Conservation (phyloP, 192 early-diverging fungal species). For the Backusella tarrabulga region DNA sequence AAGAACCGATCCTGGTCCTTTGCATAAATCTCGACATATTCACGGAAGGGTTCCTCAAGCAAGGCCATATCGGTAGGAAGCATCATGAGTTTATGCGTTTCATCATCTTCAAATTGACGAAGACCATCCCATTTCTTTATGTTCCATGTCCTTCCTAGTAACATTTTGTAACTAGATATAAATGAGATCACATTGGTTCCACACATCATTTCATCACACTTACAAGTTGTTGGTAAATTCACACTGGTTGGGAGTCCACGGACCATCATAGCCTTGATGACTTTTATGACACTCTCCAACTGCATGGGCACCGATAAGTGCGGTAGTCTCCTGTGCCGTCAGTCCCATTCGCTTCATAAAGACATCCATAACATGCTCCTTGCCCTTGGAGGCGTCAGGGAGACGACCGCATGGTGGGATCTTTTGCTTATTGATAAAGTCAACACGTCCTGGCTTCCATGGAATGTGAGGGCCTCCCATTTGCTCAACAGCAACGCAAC, state of each 20-base stretch:
- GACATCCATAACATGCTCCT: slow-evolving; percentile 53
- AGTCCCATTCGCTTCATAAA: slow-evolving; percentile 68
- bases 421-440: slow-evolving; percentile 44
- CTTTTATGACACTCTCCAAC: slow-evolving; percentile 64
- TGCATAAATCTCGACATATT: slow-evolving; percentile 65
- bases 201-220: not conserved
- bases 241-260: slow-evolving; percentile 45
- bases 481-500: slow-evolving; percentile 63
- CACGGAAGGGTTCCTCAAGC: slow-evolving; percentile 58
- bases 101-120: slow-evolving; percentile 35
- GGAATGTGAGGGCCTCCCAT: slow-evolving; percentile 68
- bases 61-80: slow-evolving; percentile 69
- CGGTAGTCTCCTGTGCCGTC: slow-evolving; percentile 65
- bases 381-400: slow-evolving; percentile 60
- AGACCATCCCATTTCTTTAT: slow-evolving; percentile 38
- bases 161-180: slow-evolving; percentile 33
- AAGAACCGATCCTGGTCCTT: slow-evolving; percentile 65
- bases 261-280: slow-evolving; percentile 57
- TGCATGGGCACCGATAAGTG: slow-evolving; percentile 64
- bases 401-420: slow-evolving; percentile 66
- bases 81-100: slow-evolving; percentile 59
- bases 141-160: slow-evolving; percentile 28
- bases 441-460: slow-evolving; percentile 55
- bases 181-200: not conserved
- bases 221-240: slow-evolving; percentile 50